Evolutionary conservation across 805 yeast genomes (phyloP), one percentile per base, ranked within the genome.

Genomic region (Myxozyma kluyveri): DNA sequence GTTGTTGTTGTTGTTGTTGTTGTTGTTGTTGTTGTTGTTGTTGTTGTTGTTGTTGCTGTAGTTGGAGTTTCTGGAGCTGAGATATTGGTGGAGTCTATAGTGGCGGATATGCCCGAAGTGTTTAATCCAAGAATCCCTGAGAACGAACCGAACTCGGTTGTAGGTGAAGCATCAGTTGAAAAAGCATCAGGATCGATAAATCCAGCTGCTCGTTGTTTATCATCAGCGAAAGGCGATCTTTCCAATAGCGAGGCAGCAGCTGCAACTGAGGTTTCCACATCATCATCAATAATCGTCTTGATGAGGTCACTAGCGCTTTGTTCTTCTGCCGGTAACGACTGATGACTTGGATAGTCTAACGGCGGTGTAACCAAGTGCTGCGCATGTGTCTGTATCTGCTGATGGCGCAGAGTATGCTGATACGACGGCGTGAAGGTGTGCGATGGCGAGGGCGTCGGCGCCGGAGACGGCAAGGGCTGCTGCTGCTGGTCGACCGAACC

Each of bases 321-420:
- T 23, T 35, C 43, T 23, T 31, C 5, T 14, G 40, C 38, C 32
- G 26, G 17, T 18, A 10, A 19, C 17, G 40, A 19, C 18, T 12
- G 10, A 36, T 12, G 40, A 7, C 19, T 36, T 14, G 40, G 17
- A 24, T 40, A 42, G 21, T 54, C 58, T 7, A 50, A 55, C 3
- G 58, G 58, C 26, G 58, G 58, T 4, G 58, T 54, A 19, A 54
- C 50, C 35, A 50, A 36, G 17, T 42, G 41, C 7, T 46, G n/a
- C 4, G 31, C 36, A 35, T 31, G 43, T 12, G 32, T n/a, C 19
- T 24, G 45, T 23, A 26, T 29, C 9, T 9, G 33, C 14, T 9
- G 33, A 9, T 29, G 33, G 33, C 33, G 33, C 14, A 9, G 33
- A 29, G 9, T 9, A 9, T 14, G 33, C 33, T 29, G 33, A 29